Evolutionary conservation across 345 rosid species (phyloP), one percentile per base, ranked within the genome.

Genomic region (Acer yangbiense): DNA sequence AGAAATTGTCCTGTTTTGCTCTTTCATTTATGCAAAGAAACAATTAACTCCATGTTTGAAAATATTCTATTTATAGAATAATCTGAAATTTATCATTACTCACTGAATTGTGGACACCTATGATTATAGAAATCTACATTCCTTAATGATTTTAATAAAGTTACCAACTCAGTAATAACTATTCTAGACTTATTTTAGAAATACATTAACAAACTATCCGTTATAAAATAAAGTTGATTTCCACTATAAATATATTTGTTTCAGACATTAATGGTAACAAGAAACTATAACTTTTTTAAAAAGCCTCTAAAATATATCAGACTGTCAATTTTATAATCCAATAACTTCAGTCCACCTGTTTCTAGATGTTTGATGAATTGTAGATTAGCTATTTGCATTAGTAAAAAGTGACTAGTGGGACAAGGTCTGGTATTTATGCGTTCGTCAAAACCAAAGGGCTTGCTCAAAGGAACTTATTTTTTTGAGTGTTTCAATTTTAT

Each of bases 401-500:
- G 46, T 12, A 13, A 27, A 52, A 46, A 52, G 16, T 41, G 76
- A 60, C 54, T 20, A 58, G 55, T 60, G 41, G 67, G 35, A 60
- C 17, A 13, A 60, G 39, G 67, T 60, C 0, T 0, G 35, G 14
- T 39, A 54, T 60, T 9, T 41, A 7, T 72, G 14, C 39, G 35
- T 21, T 41, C 11, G 14, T 65, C 21, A 72, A 60, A 60, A 72
- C 17, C 55, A 60, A 72, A 20, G 48, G n/a, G 76, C 67, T 13
- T 43, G 39, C 35, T 58, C 39, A 58, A 72, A 72, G 21, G 25
- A 72, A 72, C 12, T 7, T 35, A 35, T 29, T 44, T 20, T 60
- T 57, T 72, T 16, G 39, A 20, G 23, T 55, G 67, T 72, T 72
- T 60, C 67, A 21, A 20, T 72, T 57, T 41, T 72, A 60, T 72